Base-by-base conservation (phyloP, 1,284 basidiomycete genomes). In the Blastosporella zonata region DNA sequence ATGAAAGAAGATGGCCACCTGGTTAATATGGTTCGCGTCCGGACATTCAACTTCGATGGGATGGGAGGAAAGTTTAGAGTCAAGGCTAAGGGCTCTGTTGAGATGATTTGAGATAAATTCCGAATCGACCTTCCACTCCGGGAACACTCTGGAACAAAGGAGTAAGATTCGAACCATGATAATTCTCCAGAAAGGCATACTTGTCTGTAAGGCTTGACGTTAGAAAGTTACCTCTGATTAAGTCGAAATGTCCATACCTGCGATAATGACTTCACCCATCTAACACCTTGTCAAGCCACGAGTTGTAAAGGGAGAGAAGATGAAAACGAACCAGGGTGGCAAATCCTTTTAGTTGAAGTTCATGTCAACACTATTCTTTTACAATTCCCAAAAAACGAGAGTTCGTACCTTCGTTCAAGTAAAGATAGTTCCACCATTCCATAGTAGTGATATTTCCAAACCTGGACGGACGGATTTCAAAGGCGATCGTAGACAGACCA, bases 41-140 rank as follows among this genome's bases (percentile, higher is more conserved):
- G 90, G 90, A 61, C 89, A 93, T 7, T 88, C 87, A 17, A 97
- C 92, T 68, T 99, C 93, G 61, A 99, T 93, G 1, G 95, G 90
- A 67, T 99, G 96, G 25, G 92, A 95, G 12, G 93, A 96, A 12
- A 90, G 74, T 66, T 95, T 93, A 8, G 90, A 82, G 62, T 99
- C 96, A 47, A 97, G 79, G 29, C 75, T 72, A 27, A 97, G 77
- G 10, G 95, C 93, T 23, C 70, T 66, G 52, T 76, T 75, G 29
- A 87, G 68, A 59, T 84, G 75, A n/a, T 69, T 65, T 10, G 75
- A 74, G 54, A 90, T 82, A 62, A 90, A 90, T 41, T 78, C 75
- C 1, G 84, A 79, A 59, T 87, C 77, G 25, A 85, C 74, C 58
- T 81, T 84, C 85, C 86, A 90, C 61, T 90, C 86, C 2, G 87